Evolutionary conservation across 176 grass and related monocot genomes (phyloP).

Genomic region (Otatea glauca): DNA sequence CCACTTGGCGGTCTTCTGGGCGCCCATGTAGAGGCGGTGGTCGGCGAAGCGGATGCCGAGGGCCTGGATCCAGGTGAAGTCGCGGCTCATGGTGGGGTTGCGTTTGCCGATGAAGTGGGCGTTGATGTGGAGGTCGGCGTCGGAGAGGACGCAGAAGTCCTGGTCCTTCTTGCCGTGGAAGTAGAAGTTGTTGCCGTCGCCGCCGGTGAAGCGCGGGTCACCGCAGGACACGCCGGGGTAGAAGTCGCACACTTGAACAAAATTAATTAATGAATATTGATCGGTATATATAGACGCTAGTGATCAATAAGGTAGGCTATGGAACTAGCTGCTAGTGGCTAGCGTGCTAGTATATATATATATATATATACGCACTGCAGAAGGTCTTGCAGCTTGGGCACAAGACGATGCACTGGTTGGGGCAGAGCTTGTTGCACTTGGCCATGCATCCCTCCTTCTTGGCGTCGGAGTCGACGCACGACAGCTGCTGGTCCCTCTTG

Average conservation of each 20-base stretch:
- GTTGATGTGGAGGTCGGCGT: slow-evolving; percentile 58
- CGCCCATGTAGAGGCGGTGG: slow-evolving; percentile 54
- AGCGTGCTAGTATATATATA: too few species aligned
- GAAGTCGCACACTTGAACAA: neutral
- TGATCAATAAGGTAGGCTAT: too few species aligned
- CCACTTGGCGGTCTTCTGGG: slow-evolving; percentile 42
- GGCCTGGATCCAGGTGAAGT: slow-evolving; percentile 74
- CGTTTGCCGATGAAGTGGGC: slow-evolving; percentile 66
- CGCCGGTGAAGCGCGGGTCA: slow-evolving; percentile 64
- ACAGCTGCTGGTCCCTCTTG: neutral
- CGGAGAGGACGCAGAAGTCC: slow-evolving; percentile 52
- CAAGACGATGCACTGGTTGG: slow-evolving; percentile 53
- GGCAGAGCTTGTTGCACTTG: slow-evolving; percentile 38
- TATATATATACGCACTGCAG: slow-evolving; percentile 31
- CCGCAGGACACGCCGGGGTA: slow-evolving; percentile 25
- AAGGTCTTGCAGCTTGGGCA: slow-evolving; percentile 63
- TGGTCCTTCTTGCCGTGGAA: slow-evolving; percentile 62
- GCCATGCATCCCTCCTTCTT: neutral
- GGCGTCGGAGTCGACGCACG: neutral
- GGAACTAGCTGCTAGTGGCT: too few species aligned
- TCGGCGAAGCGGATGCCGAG: slow-evolving; percentile 57
- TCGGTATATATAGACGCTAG: too few species aligned
- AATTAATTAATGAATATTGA: neutral
- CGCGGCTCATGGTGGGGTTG: slow-evolving; percentile 44
- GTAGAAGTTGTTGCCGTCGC: slow-evolving; percentile 74